phyloP scores from a whole-genome alignment of 78 protist species.

The Isochrysis galbana region DNA sequence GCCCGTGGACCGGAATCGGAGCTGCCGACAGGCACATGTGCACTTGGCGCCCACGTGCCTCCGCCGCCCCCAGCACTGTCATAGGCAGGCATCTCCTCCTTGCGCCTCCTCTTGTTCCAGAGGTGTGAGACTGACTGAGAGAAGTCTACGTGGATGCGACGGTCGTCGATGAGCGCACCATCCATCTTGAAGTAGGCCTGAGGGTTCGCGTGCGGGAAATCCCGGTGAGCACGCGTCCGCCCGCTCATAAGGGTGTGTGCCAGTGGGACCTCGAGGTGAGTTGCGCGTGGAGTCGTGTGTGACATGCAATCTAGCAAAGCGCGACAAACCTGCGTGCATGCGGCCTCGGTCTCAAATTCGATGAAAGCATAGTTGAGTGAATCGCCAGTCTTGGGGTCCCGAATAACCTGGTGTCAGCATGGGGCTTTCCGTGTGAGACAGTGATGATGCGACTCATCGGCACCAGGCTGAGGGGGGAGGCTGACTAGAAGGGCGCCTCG shows the following conservation, averaged over 20 bases:
- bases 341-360: slow-evolving; percentile 76
- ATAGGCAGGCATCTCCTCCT: neutral
- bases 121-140: slow-evolving; percentile 83
- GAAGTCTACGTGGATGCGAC: slow-evolving; percentile 95
- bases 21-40: too few relatives aligned
- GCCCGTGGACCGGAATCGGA: too few relatives aligned
- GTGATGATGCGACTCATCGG: too few relatives aligned
- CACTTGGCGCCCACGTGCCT: too few relatives aligned
- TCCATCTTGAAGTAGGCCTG: slow-evolving; percentile 95
- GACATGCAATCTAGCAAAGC: too few relatives aligned
- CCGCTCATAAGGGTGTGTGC: too few relatives aligned
- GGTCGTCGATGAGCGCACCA: slow-evolving; percentile 94
- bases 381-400: slow-evolving; percentile 82
- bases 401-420: slow-evolving; percentile 74
- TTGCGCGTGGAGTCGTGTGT: too few relatives aligned
- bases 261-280: too few relatives aligned
- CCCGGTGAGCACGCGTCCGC: too few relatives aligned
- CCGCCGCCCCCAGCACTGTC: neutral
- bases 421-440: too few relatives aligned
- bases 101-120: slow-evolving; percentile 33
- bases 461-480: too few relatives aligned
- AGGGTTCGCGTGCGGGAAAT: too few relatives aligned
- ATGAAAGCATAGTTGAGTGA: slow-evolving; percentile 92
- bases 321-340: neutral
- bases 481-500: neutral